phyloP scores from a whole-genome alignment of 345 rosid genomes.

The Eucalyptus camaldulensis region DNA sequence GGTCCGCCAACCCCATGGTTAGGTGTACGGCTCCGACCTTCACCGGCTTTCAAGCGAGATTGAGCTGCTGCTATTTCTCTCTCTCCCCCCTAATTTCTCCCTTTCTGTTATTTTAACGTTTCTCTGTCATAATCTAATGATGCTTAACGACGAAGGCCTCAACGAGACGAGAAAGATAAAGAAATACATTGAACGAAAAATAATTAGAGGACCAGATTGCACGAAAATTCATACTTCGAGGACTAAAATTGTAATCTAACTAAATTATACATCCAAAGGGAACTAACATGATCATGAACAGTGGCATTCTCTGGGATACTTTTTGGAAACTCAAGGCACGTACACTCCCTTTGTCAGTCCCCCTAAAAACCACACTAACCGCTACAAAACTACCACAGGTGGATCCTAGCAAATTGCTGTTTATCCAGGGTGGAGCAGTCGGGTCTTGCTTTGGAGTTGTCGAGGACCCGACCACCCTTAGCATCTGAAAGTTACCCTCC shows the following conservation, averaged over 20 bases:
- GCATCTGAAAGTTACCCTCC: slow-evolving; percentile 2
- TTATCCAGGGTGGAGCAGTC: background rate
- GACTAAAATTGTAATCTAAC: background rate
- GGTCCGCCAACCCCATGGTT: background rate
- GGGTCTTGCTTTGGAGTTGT: background rate
- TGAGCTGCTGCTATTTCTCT: background rate
- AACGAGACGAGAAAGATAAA: background rate
- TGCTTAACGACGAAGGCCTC: background rate
- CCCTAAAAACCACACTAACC: no score
- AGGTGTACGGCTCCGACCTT: background rate
- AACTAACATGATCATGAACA: background rate
- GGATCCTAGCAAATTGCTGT: background rate
- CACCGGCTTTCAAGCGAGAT: background rate
- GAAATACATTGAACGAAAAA: background rate
- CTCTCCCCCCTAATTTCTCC: background rate
- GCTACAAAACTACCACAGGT: background rate
- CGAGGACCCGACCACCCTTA: background rate
- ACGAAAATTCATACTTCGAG: background rate
- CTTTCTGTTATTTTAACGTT: background rate
- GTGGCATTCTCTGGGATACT: background rate
- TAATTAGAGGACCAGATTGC: background rate
- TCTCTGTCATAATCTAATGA: background rate
- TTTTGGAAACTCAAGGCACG: background rate
- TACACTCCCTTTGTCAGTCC: no score
- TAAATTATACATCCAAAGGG: background rate